These are phyloP conservation scores for Plasmodium berghei DNA, from an alignment of 169 alveolate species.

Conservation along the genomic window DNA sequence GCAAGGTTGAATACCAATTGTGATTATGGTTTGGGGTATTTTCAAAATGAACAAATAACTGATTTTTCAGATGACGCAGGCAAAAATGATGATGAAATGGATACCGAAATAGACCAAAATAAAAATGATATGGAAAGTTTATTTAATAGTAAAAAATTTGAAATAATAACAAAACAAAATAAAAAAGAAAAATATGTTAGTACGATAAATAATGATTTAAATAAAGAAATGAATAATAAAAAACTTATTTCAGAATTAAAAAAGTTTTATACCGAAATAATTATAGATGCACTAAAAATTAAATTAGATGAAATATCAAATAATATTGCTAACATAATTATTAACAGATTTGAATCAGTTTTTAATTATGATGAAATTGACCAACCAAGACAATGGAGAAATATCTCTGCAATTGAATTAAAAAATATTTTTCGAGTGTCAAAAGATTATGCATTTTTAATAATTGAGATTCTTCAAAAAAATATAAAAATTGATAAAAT, in stretches of 20 bases:
- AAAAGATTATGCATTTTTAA: constrained; percentile 66
- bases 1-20: not conserved
- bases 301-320: constrained; percentile 68
- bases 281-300: constrained; percentile 50
- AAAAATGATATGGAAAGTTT: not conserved
- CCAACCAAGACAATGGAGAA: constrained; percentile 78
- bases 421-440: constrained; percentile 60
- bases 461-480: constrained; percentile 68
- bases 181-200: constrained; percentile 51
- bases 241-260: constrained; percentile 14
- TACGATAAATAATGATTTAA: constrained; percentile 32
- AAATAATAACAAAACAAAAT: constrained; percentile 6
- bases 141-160: constrained; percentile 23
- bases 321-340: constrained; percentile 30
- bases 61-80: not conserved
- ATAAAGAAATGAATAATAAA: constrained; percentile 20
- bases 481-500: constrained; percentile 58
- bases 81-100: not conserved
- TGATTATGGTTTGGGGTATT: not conserved
- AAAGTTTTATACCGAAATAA: constrained; percentile 43
- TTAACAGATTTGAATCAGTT: constrained; percentile 72
- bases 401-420: constrained; percentile 56
- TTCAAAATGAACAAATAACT: not conserved
- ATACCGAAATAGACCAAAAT: not conserved
- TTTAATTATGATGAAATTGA: constrained; percentile 77